These are phyloP conservation scores for Telfairia occidentalis DNA, from an alignment of 331 rosid genomes.

Conservation along the genomic window DNA sequence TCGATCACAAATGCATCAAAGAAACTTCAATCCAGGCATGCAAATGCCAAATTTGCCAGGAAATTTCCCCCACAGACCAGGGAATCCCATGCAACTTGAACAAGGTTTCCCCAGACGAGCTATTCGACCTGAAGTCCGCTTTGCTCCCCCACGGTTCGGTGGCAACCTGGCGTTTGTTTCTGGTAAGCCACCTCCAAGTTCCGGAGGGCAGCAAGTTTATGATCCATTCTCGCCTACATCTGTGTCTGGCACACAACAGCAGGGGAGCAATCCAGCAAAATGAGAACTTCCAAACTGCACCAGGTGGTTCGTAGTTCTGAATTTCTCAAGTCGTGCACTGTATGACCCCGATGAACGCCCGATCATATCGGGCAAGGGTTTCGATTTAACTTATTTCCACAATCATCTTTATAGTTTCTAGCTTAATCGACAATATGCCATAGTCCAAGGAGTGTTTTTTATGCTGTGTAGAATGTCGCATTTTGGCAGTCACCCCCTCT, in stretches of 20 bases:
- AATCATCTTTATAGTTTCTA: not conserved
- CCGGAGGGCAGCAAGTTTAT: constrained; percentile 64
- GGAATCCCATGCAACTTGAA: constrained; percentile 29
- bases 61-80: constrained; percentile 33
- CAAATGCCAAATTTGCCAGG: constrained; percentile 33
- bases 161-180: constrained; percentile 31
- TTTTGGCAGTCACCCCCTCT: not conserved
- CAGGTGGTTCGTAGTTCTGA: not conserved
- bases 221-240: constrained; percentile 92
- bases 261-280: constrained; percentile 28
- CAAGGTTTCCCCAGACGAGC: constrained; percentile 33
- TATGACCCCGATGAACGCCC: not conserved
- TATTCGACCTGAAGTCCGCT: constrained; percentile 26
- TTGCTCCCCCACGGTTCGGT: constrained; percentile 32
- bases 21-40: constrained; percentile 45
- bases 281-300: constrained; percentile 10
- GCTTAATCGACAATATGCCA: not conserved
- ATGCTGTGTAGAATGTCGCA: not conserved
- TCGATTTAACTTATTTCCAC: not conserved
- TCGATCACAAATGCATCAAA: constrained; percentile 38
- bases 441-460: not conserved
- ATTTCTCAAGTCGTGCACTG: not conserved
- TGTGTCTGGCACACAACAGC: constrained; percentile 31
- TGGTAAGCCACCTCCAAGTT: constrained; percentile 30
- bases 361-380: not conserved